These are phyloP conservation scores for Boletus mariae DNA, from an alignment of 1,284 basidiomycete genomes.

Conservation along the genomic window DNA sequence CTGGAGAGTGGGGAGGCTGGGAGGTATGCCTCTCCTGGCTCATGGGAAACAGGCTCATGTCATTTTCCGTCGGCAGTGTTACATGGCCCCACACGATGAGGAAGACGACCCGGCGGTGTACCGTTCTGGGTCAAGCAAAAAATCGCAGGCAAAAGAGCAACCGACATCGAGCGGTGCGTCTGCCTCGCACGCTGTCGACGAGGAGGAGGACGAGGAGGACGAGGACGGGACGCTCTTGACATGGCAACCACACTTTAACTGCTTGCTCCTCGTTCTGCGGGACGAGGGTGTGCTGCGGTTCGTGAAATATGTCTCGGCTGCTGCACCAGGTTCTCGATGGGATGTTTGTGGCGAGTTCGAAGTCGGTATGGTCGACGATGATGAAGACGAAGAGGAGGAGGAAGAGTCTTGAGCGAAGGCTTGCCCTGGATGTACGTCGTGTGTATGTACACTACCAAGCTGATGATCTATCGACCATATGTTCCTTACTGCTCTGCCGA, in stretches of 20 bases:
- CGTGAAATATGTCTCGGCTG: conserved; percentile 86
- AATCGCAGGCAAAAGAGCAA: conserved; percentile 27
- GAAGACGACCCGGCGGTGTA: conserved; percentile 95
- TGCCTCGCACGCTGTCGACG: conserved; percentile 21
- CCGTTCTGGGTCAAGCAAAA: conserved; percentile 62
- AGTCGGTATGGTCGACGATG: no score
- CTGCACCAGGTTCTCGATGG: conserved; percentile 73
- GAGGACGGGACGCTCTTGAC: conserved; percentile 87
- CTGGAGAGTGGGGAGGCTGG: conserved; percentile 90
- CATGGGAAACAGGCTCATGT: neutral
- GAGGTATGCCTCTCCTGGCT: conserved; percentile 51
- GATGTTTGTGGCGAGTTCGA: conserved; percentile 44
- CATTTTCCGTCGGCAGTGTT: conserved; percentile 54
- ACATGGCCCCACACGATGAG: conserved; percentile 91
- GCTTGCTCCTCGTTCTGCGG: conserved; percentile 83
- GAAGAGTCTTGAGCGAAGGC: no score
- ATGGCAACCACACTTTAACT: conserved; percentile 89
- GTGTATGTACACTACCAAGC: no score
- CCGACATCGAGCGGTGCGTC: conserved; percentile 12
- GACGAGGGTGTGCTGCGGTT: conserved; percentile 94
- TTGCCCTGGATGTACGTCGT: no score
- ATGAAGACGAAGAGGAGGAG: no score
- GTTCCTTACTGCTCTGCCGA: no score
- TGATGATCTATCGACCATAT: no score
- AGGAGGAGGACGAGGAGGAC: conserved; percentile 51